Base-by-base conservation (phyloP, 495 filamentous ascomycete genomes). In the Penicillium mononematosum region DNA sequence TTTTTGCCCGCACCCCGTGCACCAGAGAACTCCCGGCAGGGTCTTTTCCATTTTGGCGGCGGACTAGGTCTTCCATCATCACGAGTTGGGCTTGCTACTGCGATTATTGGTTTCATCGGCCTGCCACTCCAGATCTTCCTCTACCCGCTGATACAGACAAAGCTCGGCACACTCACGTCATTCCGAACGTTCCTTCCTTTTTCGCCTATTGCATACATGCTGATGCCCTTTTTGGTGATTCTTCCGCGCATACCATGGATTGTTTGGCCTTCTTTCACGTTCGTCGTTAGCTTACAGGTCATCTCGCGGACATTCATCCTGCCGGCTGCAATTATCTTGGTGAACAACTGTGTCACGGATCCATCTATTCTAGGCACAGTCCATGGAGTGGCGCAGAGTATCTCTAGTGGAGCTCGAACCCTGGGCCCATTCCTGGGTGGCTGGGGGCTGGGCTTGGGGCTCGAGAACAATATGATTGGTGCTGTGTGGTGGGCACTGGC, bases 221-320 rank as follows among this genome's bases (percentile, higher is more conserved):
- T 87, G 16, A 80, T 84, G 55, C 89, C 89, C 0, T 91, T 87
- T 56, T 78, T 92, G 0, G 80, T 84, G 7, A 60, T 85, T 8
- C 71, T 91, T 1, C 83, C 85, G 16, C 73, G 59, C 29, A 25
- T 65, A 45, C 69, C 65, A 3, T 62, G 68, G 60, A 53, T 78
- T 1, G 78, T 91, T 8, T 88, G 78, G 81, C 67, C 75, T 0
- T 73, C 75, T 0, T 85, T 92, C 20, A 81, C 81, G 0, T 32
- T 78, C 2, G 81, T 92, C 0, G 75, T 90, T 0, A 78, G 79
- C 29, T 64, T 88, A 2, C 88, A 91, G 65, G 88, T 91, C 24
- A 69, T 85, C 17, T 89, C 86, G 1, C 78, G 87, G 42, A 90
- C 88, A 4, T 90, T 91, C 62, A 84, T 84, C 3, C 74, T 88